These are phyloP conservation scores for Cyclocybe cylindracea DNA, from an alignment of 768 basidiomycete species.

Conservation along the genomic window DNA sequence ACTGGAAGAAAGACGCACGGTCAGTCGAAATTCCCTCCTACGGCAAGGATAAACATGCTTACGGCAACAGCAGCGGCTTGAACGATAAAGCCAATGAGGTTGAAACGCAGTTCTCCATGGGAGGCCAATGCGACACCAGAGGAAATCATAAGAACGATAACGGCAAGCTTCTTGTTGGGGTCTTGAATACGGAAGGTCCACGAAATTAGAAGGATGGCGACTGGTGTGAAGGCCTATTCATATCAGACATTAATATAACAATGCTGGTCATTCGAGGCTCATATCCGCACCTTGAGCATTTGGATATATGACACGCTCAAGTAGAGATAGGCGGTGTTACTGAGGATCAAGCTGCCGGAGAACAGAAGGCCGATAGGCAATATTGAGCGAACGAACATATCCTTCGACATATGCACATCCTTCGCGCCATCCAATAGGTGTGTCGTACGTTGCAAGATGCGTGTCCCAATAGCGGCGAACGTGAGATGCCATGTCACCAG, in stretches of 20 bases:
- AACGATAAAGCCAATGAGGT: conserved; percentile 82
- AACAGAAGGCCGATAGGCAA: conserved; percentile 94
- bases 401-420: conserved; percentile 77
- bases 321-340: conserved; percentile 91
- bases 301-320: conserved; percentile 95
- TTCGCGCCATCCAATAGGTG: conserved; percentile 75
- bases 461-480: conserved; percentile 82
- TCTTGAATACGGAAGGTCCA: conserved; percentile 89
- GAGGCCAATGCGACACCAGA: conserved; percentile 88
- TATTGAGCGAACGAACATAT: conserved; percentile 82
- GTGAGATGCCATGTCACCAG: conserved; percentile 87
- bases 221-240: conserved; percentile 81
- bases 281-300: conserved; percentile 77
- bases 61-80: conserved; percentile 87
- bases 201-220: conserved; percentile 91
- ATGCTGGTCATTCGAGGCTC: neutral
- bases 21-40: too few relatives aligned
- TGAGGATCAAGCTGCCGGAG: conserved; percentile 86
- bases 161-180: conserved; percentile 74
- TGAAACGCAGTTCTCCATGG: conserved; percentile 85
- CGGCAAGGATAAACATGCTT: conserved; percentile 23
- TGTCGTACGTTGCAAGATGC: conserved; percentile 82
- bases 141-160: conserved; percentile 92
- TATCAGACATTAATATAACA: neutral
- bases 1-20: conserved; percentile 41